Evolutionary conservation across 1,284 basidiomycete species (phyloP).

Genomic region (Trametes polyzona): DNA sequence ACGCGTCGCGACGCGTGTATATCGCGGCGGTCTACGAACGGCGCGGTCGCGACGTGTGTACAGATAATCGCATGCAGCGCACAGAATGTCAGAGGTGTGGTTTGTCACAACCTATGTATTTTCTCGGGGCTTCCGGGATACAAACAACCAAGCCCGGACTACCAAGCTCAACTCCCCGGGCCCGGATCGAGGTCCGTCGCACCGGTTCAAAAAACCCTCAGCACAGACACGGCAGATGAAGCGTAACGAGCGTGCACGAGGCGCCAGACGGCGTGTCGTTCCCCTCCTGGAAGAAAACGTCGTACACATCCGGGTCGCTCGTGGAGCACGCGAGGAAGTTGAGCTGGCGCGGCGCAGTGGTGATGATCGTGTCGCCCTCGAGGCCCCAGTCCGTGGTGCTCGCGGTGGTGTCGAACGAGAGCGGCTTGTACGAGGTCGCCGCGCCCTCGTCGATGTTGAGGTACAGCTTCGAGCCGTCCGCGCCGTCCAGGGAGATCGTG

Average conservation of each 20-base stretch:
- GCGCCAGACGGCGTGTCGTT: conserved; percentile 51
- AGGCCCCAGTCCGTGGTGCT: conserved; percentile 59
- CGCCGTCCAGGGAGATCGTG: conserved; percentile 49
- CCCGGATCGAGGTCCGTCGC: conserved; percentile 1
- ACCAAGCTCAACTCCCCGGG: background rate
- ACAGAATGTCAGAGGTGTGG: background rate
- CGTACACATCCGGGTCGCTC: conserved; percentile 44
- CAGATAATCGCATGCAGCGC: background rate
- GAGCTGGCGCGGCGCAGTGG: conserved; percentile 51
- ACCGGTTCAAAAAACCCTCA: conserved; percentile 29
- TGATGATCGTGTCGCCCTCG: conserved; percentile 64
- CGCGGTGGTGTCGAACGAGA: conserved; percentile 50
- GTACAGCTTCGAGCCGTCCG: conserved; percentile 46
- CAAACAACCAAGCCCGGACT: background rate
- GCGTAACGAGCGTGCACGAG: conserved; percentile 49
- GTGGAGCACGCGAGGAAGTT: conserved; percentile 61
- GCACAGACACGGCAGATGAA: conserved; percentile 59
- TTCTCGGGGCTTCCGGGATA: background rate
- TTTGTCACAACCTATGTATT: background rate
- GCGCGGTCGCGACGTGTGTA: background rate
- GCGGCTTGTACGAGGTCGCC: conserved; percentile 52
- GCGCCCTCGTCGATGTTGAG: conserved; percentile 50
- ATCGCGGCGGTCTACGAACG: background rate
- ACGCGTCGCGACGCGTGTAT: conserved; percentile 19
- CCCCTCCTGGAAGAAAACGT: conserved; percentile 55